Base-by-base conservation (phyloP, 768 basidiomycete species). In the Trametes elegans region DNA sequence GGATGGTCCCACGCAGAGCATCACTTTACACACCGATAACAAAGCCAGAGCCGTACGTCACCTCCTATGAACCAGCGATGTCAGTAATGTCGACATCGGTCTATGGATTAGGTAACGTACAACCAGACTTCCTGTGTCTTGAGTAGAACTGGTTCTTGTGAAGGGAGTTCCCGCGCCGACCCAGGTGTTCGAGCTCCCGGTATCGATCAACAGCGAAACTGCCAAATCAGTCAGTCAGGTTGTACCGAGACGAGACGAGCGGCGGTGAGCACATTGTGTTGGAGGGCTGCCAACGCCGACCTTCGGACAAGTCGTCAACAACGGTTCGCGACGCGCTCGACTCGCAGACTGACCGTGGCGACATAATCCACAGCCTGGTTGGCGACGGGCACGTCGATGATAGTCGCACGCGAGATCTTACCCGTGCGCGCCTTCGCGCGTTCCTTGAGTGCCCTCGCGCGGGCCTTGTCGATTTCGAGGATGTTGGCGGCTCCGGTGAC, bases 121-220 rank as follows among this genome's bases (percentile, higher is more conserved):
- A 8, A 68, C 73, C 2, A 51, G 53, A 16, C 65, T 65, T 0
- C 71, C 71, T 5, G 72, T 76, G 41, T 53, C 55, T 28, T 68
- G 62, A 51, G 75, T 75, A 0, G 80, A 76, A 27, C 64, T 68
- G 0, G 79, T 79, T 13, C 66, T 69, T 1, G 62, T 69, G 67
- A 77, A 85, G 21, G 67, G 49, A 49, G 70, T 73, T 43, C 64
- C 68, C 1, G 82, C 83, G 32, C 81, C 82, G 29, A 83, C 65
- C 82, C 81, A 84, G 10, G 79, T 81, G 64, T 81, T 80, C 28
- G 70, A 78, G 69, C 71, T 76, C 59, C 70, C 79, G 0, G 81
- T 84, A 52, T 84, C 82, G 24, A 84, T 80, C 35, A 84, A 70
- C 19, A 86, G 74, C 2, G 62, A 74, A 58, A 74, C 73, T 73